Evolutionary conservation across 2,329 filamentous ascomycete genomes (phyloP).

Genomic region (Blumeriella jaapii): DNA sequence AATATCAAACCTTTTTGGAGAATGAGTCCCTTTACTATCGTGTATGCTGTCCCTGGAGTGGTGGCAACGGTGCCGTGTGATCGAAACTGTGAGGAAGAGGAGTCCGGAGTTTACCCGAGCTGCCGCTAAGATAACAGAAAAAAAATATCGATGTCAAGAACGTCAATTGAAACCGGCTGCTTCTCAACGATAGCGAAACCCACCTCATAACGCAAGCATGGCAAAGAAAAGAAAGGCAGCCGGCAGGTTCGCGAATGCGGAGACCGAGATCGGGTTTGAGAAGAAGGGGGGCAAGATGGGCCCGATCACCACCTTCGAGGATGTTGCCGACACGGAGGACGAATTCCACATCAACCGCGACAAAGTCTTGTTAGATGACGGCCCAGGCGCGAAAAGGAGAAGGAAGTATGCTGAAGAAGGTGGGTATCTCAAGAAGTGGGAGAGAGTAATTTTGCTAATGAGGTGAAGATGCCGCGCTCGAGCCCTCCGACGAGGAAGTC

Average conservation of each 20-base stretch:
- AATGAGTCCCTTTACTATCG: neutral
- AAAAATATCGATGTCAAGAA: constrained; percentile 11
- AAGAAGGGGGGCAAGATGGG: constrained; percentile 17
- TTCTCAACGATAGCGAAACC: neutral
- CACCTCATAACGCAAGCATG: constrained; percentile 11
- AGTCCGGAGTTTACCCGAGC: neutral
- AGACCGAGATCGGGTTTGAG: constrained; percentile 9
- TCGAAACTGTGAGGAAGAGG: neutral
- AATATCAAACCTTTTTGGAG: too few species aligned
- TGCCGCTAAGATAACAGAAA: constrained; percentile 1
- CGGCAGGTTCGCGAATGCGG: neutral
- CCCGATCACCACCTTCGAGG: constrained; percentile 48
- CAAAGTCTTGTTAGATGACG: constrained; percentile 75
- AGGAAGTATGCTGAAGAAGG: constrained; percentile 59
- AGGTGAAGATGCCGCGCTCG: constrained; percentile 37
- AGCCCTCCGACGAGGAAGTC: constrained; percentile 52
- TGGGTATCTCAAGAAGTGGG: constrained; percentile 20
- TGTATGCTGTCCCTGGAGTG: neutral
- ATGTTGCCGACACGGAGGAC: constrained; percentile 88
- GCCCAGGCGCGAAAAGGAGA: constrained; percentile 64
- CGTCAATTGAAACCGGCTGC: neutral
- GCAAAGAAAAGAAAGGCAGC: constrained; percentile 21
- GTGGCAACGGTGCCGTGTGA: neutral
- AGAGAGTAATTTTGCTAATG: neutral
- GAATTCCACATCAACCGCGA: constrained; percentile 84